Percentiles rank a stretch among this genome's conserved stretches.
phyloP scores from a whole-genome alignment of 164 flowering plant species.

The Magnolia changhungtana region DNA sequence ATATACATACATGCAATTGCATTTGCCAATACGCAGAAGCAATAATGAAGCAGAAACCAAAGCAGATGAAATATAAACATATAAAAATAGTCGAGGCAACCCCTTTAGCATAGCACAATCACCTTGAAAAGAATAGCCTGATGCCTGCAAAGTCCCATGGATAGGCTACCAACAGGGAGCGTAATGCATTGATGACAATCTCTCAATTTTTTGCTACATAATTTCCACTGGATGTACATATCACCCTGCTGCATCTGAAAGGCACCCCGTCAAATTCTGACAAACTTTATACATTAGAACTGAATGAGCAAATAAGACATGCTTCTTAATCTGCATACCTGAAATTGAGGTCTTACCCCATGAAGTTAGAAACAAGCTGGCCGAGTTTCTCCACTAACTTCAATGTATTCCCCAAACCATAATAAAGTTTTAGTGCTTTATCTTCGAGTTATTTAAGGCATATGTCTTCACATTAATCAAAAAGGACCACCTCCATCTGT shows the following conservation, averaged over 20 bases:
- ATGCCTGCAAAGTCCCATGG: constrained; percentile 90
- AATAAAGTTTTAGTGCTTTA: constrained; percentile 62
- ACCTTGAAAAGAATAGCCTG: constrained; percentile 96
- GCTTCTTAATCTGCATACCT: neutral
- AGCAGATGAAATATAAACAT: neutral
- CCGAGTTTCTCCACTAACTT: constrained; percentile 77
- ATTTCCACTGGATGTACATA: constrained; percentile 65
- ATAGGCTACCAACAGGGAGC: constrained; percentile 75
- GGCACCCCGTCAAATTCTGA: constrained; percentile 56
- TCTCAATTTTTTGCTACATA: constrained; percentile 56
- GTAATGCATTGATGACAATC: constrained; percentile 65
- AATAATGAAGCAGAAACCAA: neutral
- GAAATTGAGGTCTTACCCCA: constrained; percentile 61
- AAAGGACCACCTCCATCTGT: constrained; percentile 81
- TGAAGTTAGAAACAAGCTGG: constrained; percentile 68
- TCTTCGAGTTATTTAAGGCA: constrained; percentile 78
- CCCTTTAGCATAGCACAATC: neutral
- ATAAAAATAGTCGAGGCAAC: too few species aligned
- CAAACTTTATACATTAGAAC: constrained; percentile 13
- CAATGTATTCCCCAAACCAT: constrained; percentile 51
- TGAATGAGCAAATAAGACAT: constrained; percentile 3
- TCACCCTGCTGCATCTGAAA: constrained; percentile 82
- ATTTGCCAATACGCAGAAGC: neutral
- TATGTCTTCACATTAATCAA: constrained; percentile 65
- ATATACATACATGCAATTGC: neutral